Base-by-base conservation (phyloP, 257 asterid genomes). In the Solanum pimpinellifolium region DNA sequence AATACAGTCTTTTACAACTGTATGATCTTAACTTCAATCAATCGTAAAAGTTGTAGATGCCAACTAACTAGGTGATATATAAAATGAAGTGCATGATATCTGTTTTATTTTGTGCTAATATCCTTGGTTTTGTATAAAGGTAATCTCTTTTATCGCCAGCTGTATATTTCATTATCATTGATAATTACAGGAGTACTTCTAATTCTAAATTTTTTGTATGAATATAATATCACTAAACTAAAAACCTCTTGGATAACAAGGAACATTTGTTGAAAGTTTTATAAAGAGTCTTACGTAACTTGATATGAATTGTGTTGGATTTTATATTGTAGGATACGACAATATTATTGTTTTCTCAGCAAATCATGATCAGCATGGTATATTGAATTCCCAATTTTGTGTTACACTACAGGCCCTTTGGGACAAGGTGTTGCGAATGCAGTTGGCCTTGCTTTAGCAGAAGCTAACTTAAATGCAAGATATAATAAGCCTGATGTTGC, bases 381-480 rank as follows among this genome's bases (percentile, higher is more conserved):
- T 35, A 23, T 9, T 39, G 6, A 11, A 27, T 75, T 80, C 3
- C 31, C 31, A 47, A n/a, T 35, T 84, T 86, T 75, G 29, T 56
- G 15, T 14, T 62, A 16, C 11, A 62, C 82, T 62, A 80, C 69
- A 93, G 95, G 95, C 59, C 95, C 94, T 18, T 92, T 93, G 75
- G 95, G 95, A 82, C 95, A 92, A 91, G 94, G 94, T 15, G 92
- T 93, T 9, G 92, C 93, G 23, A 93, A 93, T 87, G 95, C 95
- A 6, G 95, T 93, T 56, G 95, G 95, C 68, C 88, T 93, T 66
- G 93, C 95, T 35, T 89, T 93, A 8, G 94, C 93, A 35, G 95
- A 93, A 90, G 91, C 92, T 46, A 94, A 92, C 86, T 88, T 93
- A 60, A 93, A 93, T 66, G 93, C 92, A 9, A 90, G 94, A 89